Conservation (phyloP, 1,284 basidiomycete species). For the Ceratobasidium sp. region DNA sequence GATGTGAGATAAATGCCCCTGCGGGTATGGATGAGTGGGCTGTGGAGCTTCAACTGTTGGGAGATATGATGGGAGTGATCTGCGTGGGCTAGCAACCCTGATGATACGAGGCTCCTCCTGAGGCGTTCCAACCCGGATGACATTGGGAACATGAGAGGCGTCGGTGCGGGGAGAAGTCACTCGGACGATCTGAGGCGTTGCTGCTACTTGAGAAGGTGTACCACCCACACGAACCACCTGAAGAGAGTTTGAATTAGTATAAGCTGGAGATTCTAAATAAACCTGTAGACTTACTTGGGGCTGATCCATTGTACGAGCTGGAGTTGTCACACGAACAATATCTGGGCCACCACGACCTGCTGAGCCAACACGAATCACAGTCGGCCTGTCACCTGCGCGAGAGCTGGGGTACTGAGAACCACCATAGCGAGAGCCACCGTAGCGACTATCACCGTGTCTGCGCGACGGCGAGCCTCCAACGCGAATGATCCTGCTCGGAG, state of each 20-base stretch:
- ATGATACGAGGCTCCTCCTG: slow-evolving; percentile 39
- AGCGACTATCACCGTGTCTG: slow-evolving; percentile 4
- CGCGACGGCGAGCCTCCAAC: slow-evolving; percentile 4
- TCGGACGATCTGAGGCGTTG: slow-evolving; percentile 19
- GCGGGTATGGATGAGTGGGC: background rate
- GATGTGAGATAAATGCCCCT: slow-evolving; percentile 20
- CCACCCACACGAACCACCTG: slow-evolving; percentile 40
- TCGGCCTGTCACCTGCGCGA: slow-evolving; percentile 24
- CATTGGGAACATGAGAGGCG: slow-evolving; percentile 21
- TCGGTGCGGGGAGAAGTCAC: slow-evolving; percentile 20
- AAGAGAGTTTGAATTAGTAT: background rate
- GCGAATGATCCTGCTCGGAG: slow-evolving; percentile 27
- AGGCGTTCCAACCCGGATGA: slow-evolving; percentile 33
- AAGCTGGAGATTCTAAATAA: background rate
- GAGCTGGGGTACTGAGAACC: slow-evolving; percentile 25
- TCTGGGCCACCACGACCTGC: slow-evolving; percentile 24
- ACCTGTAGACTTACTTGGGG: slow-evolving; percentile 21
- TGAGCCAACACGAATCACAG: slow-evolving; percentile 31
- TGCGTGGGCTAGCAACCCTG: slow-evolving; percentile 28
- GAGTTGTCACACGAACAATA: slow-evolving; percentile 32
- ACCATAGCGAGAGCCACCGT: slow-evolving; percentile 26
- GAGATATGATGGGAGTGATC: slow-evolving; percentile 24
- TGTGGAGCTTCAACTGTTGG: background rate
- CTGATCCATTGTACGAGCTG: background rate
- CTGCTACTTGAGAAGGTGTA: slow-evolving; percentile 7